Conservation (phyloP, 2,329 filamentous ascomycete genomes). For the Xylariaceae sp. region DNA sequence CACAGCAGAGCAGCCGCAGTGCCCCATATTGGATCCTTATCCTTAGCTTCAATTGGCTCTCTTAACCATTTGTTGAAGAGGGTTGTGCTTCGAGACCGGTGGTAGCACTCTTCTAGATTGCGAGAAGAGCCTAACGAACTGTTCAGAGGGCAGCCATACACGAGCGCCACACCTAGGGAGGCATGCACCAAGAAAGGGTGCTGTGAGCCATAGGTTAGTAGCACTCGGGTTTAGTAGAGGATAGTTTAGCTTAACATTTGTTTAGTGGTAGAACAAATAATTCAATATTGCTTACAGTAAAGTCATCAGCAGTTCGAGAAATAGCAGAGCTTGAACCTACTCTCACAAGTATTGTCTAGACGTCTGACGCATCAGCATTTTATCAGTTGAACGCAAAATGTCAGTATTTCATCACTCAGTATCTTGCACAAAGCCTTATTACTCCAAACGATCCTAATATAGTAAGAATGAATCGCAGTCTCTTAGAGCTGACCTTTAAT, state of each 20-base stretch:
- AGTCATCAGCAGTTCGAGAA: constrained; percentile 24
- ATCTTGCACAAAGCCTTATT: constrained; percentile 46
- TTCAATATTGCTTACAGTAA: no score
- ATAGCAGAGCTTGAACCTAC: constrained; percentile 33
- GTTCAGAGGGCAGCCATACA: constrained; percentile 47
- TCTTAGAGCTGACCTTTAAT: constrained; percentile 49
- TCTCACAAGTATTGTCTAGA: constrained; percentile 33
- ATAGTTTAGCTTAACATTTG: no score
- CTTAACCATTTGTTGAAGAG: constrained; percentile 48
- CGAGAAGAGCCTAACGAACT: constrained; percentile 31
- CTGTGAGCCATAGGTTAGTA: constrained; percentile 34
- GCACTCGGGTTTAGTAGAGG: no score
- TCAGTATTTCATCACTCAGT: constrained; percentile 50
- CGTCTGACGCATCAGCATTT: constrained; percentile 37
- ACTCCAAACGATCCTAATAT: constrained; percentile 46
- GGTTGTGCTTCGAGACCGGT: constrained; percentile 49
- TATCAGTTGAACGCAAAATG: constrained; percentile 47
- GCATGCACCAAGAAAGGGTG: constrained; percentile 55
- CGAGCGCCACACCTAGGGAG: constrained; percentile 48
- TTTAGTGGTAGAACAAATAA: no score
- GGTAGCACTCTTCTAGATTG: constrained; percentile 49
- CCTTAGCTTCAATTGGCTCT: constrained; percentile 41
- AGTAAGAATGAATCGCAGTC: constrained; percentile 45
- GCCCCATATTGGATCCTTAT: constrained; percentile 54
- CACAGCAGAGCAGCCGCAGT: constrained; percentile 51